A percentile compares a stretch with the other conserved stretches of the same genome.
These are phyloP conservation scores for Podospora tetraspora DNA, from an alignment of 495 filamentous ascomycete species.

Conservation along the genomic window DNA sequence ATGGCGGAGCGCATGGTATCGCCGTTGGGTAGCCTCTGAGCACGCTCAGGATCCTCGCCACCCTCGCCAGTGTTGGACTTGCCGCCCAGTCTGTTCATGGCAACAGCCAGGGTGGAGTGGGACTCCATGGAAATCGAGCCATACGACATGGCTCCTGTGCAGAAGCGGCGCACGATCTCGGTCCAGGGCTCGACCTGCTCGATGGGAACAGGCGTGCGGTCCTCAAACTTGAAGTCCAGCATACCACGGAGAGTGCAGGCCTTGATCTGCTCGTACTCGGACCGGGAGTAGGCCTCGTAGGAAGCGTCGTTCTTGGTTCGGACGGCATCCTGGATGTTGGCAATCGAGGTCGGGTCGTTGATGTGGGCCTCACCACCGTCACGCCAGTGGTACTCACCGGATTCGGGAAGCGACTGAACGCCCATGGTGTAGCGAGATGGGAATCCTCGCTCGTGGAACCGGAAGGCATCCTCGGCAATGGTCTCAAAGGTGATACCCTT, in stretches of 20 bases:
- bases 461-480: conserved; percentile 94
- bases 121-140: conserved; percentile 99
- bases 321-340: conserved; percentile 97
- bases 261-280: conserved; percentile 97
- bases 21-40: conserved; percentile 78
- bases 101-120: conserved; percentile 93
- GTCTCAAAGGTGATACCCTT: conserved; percentile 93
- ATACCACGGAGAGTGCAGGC: conserved; percentile 93
- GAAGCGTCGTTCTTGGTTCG: conserved; percentile 99
- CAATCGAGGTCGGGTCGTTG: conserved; percentile 93
- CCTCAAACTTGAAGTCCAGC: conserved; percentile 96
- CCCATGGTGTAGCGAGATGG: conserved; percentile 74
- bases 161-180: conserved; percentile 95
- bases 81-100: conserved; percentile 96
- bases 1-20: conserved; percentile 99
- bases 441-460: conserved; percentile 93
- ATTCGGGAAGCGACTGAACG: conserved; percentile 82
- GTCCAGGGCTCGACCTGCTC: conserved; percentile 99
- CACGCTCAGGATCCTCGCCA: conserved; percentile 94
- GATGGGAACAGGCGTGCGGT: conserved; percentile 79
- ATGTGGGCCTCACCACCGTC: conserved; percentile 97
- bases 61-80: conserved; percentile 99
- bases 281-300: conserved; percentile 93
- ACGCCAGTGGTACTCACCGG: conserved; percentile 99
- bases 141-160: conserved; percentile 99